These are phyloP conservation scores for Agastache rugosa DNA, from an alignment of 257 asterid genomes.

Conservation along the genomic window DNA sequence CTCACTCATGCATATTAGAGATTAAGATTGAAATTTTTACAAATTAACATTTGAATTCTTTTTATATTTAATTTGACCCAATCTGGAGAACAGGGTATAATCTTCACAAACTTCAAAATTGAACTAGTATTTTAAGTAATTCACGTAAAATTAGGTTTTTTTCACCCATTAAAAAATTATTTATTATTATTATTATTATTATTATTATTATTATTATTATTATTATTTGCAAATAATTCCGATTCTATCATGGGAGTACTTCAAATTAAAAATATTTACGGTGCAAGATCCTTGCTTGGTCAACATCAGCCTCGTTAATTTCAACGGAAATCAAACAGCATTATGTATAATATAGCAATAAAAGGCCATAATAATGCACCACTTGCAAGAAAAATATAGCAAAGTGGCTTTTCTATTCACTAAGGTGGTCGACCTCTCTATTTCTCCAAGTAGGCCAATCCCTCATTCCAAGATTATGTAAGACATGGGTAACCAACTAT, in stretches of 20 bases:
- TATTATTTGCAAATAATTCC: too few species aligned
- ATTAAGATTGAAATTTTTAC: too few species aligned
- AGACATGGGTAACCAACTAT: not conserved
- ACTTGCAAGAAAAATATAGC: not conserved
- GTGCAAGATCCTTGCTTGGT: not conserved
- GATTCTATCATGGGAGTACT: not conserved
- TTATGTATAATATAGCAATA: not conserved
- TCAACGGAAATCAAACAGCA: not conserved
- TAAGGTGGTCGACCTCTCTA: not conserved
- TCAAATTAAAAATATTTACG: not conserved
- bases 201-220: too few species aligned
- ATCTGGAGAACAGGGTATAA: too few species aligned
- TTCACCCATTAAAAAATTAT: too few species aligned
- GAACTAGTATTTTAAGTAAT: too few species aligned
- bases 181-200: too few species aligned
- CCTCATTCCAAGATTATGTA: not conserved
- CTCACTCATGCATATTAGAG: too few species aligned
- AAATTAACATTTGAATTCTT: too few species aligned
- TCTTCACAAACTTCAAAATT: too few species aligned
- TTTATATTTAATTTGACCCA: too few species aligned
- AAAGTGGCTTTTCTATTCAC: not conserved
- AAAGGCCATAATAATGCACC: not conserved
- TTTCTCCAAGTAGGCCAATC: not conserved
- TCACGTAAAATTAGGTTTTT: too few species aligned
- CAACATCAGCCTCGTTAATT: not conserved